Base-by-base conservation (phyloP, 306 rosid genomes). In the Rosa lucieae region DNA sequence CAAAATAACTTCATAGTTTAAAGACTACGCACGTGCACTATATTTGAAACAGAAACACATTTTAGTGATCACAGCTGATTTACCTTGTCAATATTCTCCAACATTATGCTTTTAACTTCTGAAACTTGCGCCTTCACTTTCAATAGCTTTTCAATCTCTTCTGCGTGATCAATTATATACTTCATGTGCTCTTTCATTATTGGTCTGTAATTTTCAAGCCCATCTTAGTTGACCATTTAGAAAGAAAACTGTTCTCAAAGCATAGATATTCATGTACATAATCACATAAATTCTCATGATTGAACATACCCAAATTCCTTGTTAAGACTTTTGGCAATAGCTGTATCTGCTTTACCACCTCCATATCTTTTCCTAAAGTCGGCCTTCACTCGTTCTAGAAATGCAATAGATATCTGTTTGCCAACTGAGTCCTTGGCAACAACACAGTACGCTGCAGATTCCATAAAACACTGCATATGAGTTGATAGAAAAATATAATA, bases 41-140 rank as follows among this genome's bases (percentile, higher is more conserved):
- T 35, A 77, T 17, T 8, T 20, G 42, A 53, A 55, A 52, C 10
- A 76, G 35, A 55, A 29, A 40, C 29, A 20, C 46, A 1, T 53
- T 12, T 74, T 18, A 32, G 52, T n/a, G 55, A 14, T 48, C 48
- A 58, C 2, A 9, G 46, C 59, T 35, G 51, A 72, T 40, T 82
- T 85, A 89, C 93, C 89, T 89, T 82, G 82, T 79, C 93, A 49
- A 94, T 89, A 89, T 94, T 94, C 86, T 90, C 96, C 72, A 92
- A 78, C 98, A 94, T 94, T 56, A 94, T 92, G 66, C 92, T 89
- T 84, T 92, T 92, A 68, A 94, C 97, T 88, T 94, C 96, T 51
- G 96, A 84, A 82, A 94, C 97, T 86, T 94, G 98, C 14, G 97
- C 98, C 89, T 94, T 92, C 89, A 94, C 96, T 88, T 92, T 94